Conservation (phyloP, 208 protist genomes). For the Dictyostelium gargantuum region DNA sequence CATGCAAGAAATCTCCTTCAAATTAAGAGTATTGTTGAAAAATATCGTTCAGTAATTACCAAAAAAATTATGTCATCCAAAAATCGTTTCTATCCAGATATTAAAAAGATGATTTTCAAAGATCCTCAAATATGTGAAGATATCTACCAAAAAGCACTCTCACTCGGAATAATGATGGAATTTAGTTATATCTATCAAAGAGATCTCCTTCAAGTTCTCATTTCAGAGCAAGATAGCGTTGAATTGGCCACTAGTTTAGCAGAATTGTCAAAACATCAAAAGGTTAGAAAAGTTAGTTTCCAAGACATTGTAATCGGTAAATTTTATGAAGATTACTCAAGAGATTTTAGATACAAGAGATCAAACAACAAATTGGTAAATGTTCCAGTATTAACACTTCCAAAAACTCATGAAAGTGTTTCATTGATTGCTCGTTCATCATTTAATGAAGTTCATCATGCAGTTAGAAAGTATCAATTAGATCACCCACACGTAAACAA, state of each 20-base stretch:
- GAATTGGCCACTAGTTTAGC: background rate
- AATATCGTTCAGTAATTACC: background rate
- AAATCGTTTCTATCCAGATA: background rate
- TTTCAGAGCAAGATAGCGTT: background rate
- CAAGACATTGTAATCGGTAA: background rate
- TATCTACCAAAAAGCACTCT: background rate
- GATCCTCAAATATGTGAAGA: background rate
- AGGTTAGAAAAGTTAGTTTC: background rate
- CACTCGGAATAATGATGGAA: background rate
- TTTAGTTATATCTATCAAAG: background rate
- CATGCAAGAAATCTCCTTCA: background rate
- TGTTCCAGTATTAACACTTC: background rate
- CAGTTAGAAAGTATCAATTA: background rate
- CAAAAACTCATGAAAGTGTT: background rate
- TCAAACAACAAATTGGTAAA: background rate
- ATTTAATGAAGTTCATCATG: background rate
- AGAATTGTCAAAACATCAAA: background rate
- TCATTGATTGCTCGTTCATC: background rate
- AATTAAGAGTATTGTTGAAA: background rate
- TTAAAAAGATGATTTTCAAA: background rate
- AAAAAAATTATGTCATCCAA: background rate
- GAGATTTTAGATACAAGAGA: background rate
- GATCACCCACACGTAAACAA: background rate
- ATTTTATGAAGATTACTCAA: background rate
- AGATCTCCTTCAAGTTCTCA: background rate